A percentile compares a stretch with the other conserved stretches of the same genome.
These are phyloP conservation scores for Ceratobasidium theobromae DNA, from an alignment of 1,284 basidiomycete species.

Conservation along the genomic window DNA sequence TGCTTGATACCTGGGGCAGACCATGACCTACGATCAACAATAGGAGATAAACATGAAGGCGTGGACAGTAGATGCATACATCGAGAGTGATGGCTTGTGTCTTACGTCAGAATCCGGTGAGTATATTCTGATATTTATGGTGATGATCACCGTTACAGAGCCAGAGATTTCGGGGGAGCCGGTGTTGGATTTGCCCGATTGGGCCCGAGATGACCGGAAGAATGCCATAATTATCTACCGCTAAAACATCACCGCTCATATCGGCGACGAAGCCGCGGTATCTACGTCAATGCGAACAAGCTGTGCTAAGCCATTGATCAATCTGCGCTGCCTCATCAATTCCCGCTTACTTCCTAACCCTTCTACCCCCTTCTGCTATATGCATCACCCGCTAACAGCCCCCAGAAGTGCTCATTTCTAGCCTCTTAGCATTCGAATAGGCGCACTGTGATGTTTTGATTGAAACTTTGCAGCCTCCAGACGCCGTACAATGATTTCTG, in stretches of 20 bases:
- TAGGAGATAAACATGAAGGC: neutral
- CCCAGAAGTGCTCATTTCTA: neutral
- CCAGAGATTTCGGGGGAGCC: neutral
- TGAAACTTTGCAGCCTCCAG: neutral
- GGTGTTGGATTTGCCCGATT: neutral
- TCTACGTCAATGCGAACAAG: constrained; percentile 5
- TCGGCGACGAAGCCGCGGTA: neutral
- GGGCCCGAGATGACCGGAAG: constrained; percentile 1
- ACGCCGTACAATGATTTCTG: constrained; percentile 18
- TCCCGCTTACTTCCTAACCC: neutral
- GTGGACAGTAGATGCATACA: neutral
- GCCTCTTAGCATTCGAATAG: neutral
- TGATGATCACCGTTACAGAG: constrained; percentile 11
- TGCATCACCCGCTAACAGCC: constrained; percentile 18
- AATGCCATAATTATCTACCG: neutral
- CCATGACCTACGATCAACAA: too few species aligned
- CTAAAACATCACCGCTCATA: neutral
- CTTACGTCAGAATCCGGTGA: neutral
- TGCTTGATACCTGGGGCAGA: too few species aligned
- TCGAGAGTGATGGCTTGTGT: neutral
- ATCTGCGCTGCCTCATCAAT: constrained; percentile 17
- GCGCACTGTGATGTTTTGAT: neutral
- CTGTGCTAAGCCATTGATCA: constrained; percentile 13
- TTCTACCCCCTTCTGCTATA: too few species aligned
- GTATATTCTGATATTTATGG: constrained; percentile 21